These are phyloP conservation scores for Alternaria sp. DNA, from an alignment of 2,329 filamentous ascomycete species.

Conservation along the genomic window DNA sequence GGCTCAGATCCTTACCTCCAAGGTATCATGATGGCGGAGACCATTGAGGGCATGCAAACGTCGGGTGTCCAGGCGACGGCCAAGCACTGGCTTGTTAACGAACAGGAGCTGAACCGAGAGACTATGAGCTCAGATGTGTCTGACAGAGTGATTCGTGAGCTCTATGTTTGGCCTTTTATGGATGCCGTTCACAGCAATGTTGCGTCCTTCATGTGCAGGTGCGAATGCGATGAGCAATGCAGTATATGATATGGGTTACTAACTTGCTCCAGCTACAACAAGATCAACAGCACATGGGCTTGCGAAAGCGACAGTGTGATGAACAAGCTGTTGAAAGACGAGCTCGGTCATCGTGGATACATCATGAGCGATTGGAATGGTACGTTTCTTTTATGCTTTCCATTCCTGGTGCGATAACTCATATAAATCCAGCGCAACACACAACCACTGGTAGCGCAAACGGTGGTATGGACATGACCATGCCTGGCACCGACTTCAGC, in stretches of 20 bases:
- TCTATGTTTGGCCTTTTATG: conserved; percentile 81
- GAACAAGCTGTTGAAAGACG: conserved; percentile 62
- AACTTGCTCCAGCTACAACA: conserved; percentile 40
- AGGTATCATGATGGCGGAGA: conserved; percentile 55
- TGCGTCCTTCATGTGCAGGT: conserved; percentile 58
- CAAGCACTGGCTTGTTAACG: conserved; percentile 67
- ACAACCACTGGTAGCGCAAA: conserved; percentile 55
- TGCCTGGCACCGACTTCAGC: conserved; percentile 59
- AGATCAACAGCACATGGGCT: conserved; percentile 60
- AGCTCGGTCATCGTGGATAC: conserved; percentile 60
- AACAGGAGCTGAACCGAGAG: conserved; percentile 67
- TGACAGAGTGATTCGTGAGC: conserved; percentile 77
- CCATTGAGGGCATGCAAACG: conserved; percentile 57
- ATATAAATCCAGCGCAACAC: conserved; percentile 53
- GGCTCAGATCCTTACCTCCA: conserved; percentile 59
- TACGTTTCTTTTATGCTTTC: conserved; percentile 6
- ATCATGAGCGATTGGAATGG: conserved; percentile 58
- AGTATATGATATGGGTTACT: not conserved
- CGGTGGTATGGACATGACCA: conserved; percentile 63
- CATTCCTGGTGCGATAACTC: not conserved
- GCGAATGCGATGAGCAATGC: conserved; percentile 1
- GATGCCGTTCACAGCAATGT: conserved; percentile 75
- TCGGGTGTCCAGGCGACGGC: conserved; percentile 54
- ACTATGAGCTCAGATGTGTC: conserved; percentile 67
- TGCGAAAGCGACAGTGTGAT: conserved; percentile 60